Evolutionary conservation across 2,329 filamentous ascomycete species (phyloP), one percentile per base, ranked within the genome.

Genomic region (Colletotrichum godetiae): DNA sequence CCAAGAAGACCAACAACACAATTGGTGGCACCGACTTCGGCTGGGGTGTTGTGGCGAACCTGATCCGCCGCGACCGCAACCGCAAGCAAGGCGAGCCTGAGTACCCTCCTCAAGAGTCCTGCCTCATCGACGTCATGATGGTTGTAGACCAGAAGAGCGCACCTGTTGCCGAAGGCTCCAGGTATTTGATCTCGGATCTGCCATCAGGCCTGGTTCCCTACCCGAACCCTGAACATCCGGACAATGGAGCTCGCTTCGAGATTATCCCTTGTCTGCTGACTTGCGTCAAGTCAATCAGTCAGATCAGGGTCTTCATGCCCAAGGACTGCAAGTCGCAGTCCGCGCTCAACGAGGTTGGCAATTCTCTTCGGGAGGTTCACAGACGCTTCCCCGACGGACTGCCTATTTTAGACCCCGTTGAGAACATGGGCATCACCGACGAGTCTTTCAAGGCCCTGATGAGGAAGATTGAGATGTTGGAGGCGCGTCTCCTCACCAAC

Each of bases 391-490:
- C 95, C 0, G 97, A 99, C 79, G 97, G 97, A 3, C 86, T 99
- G 69, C 93, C 97, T 3, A 88, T 95, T 7, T 85, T 99, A 22
- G 97, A 99, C 79, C 97, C 97, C 0, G 92, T 99, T 52, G 95
- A 98, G 82, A 95, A 98, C 80, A 98, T 99, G 97, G 90, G 91
- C 33, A 98, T 99, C 78, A 92, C 88, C 4, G 97, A 98, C 78
- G 95, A 98, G 1, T 92, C 91, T 0, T 98, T 99, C 86, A 98
- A 97, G 87, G 95, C 95, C 81, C 90, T 98, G 4, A 89, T 98
- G 69, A 86, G 95, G 83, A 98, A 98, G 90, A 98, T 99, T 74
- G 97, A 99, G 84, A 94, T 98, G 12, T 90, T 99, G 2, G 97
- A 99, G 84, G 97, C 96, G 5, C 92, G 94, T 65, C 87, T 99